phyloP scores from a whole-genome alignment of 495 filamentous ascomycete genomes.

The Articulospora tetracladia region DNA sequence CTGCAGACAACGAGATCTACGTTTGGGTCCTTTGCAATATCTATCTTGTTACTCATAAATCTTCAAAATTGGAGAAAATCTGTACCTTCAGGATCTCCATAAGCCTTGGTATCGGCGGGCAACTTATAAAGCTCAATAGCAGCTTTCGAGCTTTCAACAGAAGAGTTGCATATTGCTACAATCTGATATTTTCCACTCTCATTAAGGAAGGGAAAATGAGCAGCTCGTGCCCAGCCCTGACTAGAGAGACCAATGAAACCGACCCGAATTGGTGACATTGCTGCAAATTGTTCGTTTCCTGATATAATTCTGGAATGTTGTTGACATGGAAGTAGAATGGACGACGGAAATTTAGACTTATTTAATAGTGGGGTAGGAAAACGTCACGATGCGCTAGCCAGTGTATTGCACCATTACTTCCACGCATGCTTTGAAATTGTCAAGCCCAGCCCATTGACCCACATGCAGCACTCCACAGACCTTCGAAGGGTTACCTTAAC shows the following conservation, averaged over 20 bases:
- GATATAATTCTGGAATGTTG: too few species aligned
- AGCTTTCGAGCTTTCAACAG: constrained; percentile 38
- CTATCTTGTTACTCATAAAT: constrained; percentile 1
- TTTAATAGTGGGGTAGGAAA: too few species aligned
- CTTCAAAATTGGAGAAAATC: constrained; percentile 1
- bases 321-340: constrained; percentile 11
- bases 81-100: constrained; percentile 47
- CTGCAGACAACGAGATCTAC: constrained; percentile 56
- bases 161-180: constrained; percentile 57
- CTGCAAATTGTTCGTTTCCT: background rate
- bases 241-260: constrained; percentile 57
- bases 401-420: too few species aligned
- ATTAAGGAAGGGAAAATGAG: constrained; percentile 53
- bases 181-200: constrained; percentile 45
- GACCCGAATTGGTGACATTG: constrained; percentile 50
- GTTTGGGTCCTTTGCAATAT: constrained; percentile 38
- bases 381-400: too few species aligned
- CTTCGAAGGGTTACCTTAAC: too few species aligned
- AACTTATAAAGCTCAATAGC: constrained; percentile 46
- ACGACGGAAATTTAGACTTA: background rate
- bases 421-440: background rate
- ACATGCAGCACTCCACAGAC: too few species aligned
- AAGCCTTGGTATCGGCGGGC: constrained; percentile 37
- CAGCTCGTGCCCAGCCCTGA: constrained; percentile 47
- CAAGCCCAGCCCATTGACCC: too few species aligned